A percentile compares a stretch with the other conserved stretches of the same genome.
Conservation (phyloP, 768 basidiomycete genomes). For the Pilatotrama ljubarskyi region DNA sequence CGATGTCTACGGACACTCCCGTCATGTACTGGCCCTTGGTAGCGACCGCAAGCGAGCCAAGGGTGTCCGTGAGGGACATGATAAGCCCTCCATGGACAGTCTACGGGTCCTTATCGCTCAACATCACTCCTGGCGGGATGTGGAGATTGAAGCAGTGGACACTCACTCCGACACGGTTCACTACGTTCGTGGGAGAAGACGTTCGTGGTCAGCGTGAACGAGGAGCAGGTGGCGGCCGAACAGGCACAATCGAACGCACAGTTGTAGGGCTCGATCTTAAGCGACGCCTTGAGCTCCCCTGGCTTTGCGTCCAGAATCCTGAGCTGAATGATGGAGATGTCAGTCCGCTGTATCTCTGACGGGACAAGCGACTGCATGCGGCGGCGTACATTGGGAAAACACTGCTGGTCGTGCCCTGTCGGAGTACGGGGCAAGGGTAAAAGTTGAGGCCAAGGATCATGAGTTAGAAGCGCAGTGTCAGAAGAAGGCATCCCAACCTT, state of each 20-base stretch:
- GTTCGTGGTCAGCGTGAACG: not conserved
- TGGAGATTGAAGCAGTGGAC: not conserved
- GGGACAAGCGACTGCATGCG: not conserved
- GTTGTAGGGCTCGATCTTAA: slow-evolving; percentile 76
- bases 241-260: slow-evolving; percentile 36
- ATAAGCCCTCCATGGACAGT: slow-evolving; percentile 81
- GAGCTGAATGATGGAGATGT: slow-evolving; percentile 45
- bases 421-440: slow-evolving; percentile 9
- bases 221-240: not conserved
- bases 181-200: slow-evolving; percentile 37
- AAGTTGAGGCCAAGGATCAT: not conserved
- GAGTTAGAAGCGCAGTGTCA: not conserved
- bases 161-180: slow-evolving; percentile 78
- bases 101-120: slow-evolving; percentile 25
- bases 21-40: slow-evolving; percentile 85
- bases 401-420: slow-evolving; percentile 75
- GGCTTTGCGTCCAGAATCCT: slow-evolving; percentile 66
- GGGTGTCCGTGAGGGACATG: slow-evolving; percentile 78
- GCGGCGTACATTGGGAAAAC: slow-evolving; percentile 70
- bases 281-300: slow-evolving; percentile 65
- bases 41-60: slow-evolving; percentile 83
- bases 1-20: slow-evolving; percentile 83
- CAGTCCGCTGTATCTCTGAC: not conserved
- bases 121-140: not conserved
- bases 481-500: slow-evolving; percentile 45